phyloP scores from a whole-genome alignment of 495 filamentous ascomycete genomes.

The Hypoxylon trugodes region DNA sequence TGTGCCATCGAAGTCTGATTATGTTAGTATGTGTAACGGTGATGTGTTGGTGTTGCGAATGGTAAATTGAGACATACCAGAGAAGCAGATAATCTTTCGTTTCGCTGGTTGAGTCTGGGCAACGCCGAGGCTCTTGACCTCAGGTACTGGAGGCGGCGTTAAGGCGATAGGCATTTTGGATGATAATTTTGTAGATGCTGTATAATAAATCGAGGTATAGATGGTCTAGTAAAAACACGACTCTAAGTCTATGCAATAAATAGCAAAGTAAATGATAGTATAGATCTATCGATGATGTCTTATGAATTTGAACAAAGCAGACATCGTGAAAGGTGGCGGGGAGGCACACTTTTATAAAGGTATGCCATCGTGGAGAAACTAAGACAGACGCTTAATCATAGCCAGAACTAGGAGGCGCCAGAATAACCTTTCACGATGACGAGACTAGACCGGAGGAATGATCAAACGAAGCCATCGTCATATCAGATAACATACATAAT shows the following conservation, averaged over 20 bases:
- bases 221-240: neutral
- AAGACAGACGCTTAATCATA: neutral
- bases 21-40: slow-evolving; percentile 11
- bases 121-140: slow-evolving; percentile 37
- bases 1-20: slow-evolving; percentile 75
- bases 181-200: slow-evolving; percentile 2
- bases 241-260: slow-evolving; percentile 13
- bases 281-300: neutral
- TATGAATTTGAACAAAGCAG: slow-evolving; percentile 4
- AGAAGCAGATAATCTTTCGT: slow-evolving; percentile 65
- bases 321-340: slow-evolving; percentile 5
- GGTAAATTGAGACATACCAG: slow-evolving; percentile 50
- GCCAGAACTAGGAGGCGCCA: neutral
- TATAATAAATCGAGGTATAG: slow-evolving; percentile 6
- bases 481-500: slow-evolving; percentile 5
- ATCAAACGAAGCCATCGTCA: slow-evolving; percentile 37
- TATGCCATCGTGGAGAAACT: slow-evolving; percentile 15
- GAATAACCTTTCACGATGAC: slow-evolving; percentile 28
- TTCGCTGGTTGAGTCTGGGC: slow-evolving; percentile 29
- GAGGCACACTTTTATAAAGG: slow-evolving; percentile 23
- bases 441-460: slow-evolving; percentile 17
- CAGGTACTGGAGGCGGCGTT: slow-evolving; percentile 34
- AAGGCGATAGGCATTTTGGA: slow-evolving; percentile 49
- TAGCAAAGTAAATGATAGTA: neutral
- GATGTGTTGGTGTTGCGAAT: neutral